Evolutionary conservation across 495 filamentous ascomycete species (phyloP), one percentile per base, ranked within the genome.

Genomic region (Penicillium coffeae): DNA sequence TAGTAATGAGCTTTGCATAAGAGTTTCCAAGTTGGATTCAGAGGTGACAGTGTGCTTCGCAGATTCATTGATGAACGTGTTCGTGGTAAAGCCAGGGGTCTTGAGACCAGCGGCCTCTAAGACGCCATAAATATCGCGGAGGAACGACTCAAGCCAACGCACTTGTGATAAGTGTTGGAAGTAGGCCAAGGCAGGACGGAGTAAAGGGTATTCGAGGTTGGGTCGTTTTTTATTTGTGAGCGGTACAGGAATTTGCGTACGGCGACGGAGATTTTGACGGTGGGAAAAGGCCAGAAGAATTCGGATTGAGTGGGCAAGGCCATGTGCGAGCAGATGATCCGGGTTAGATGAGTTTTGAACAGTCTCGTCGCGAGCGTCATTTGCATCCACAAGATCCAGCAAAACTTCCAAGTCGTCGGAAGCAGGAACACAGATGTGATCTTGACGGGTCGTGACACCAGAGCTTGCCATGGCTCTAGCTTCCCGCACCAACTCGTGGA

Each of bases 401-500:
- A 85, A 50, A 16, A 84, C 70, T n/a, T 77, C 74, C 21, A 78
- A 71, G 15, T 75, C 69, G 1, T 72, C 52, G 7, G 76, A 71
- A 2, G 78, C 59, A n/a, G 78, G 69, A 54, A 83, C 79, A n/a
- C 63, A 79, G 35, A 85, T 72, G 35, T 72, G 69, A 45, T 78
- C 81, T 21, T 79, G 76, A 21, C 75, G 71, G 3, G 82, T 73
- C 13, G 76, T 80, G 9, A 96, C 83, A 8, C 83, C 78, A 18
- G 82, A 80, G 35, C 77, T 78, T 8, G 81, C 74, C 32, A 94
- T 68, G 0, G 75, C 69, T 5, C 89, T 82, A 2, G 86, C 84
- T 68, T 99, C 94, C 9, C 87, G 79, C 39, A 84, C 81, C 16
- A 99, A 65, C 65, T 97, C 93, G 52, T 95, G 83, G 75, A 90